These are phyloP conservation scores for Dictyostelium purpureum DNA, from an alignment of 78 protist genomes.

Conservation along the genomic window DNA sequence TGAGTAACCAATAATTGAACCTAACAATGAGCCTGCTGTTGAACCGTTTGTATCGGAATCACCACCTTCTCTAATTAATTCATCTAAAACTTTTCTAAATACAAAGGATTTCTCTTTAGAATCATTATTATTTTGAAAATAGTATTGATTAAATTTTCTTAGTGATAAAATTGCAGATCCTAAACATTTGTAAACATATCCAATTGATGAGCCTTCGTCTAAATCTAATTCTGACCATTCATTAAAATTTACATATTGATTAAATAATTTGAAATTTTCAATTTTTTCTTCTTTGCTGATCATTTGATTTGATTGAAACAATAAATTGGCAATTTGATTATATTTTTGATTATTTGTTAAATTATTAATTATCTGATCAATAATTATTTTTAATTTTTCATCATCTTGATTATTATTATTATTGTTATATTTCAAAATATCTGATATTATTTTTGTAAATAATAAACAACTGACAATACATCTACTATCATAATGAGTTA, in stretches of 20 bases:
- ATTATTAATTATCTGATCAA: not conserved
- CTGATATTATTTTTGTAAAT: not conserved
- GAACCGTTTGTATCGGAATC: constrained; percentile 83
- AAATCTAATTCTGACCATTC: constrained; percentile 63
- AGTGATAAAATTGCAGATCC: constrained; percentile 61
- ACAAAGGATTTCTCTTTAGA: not conserved
- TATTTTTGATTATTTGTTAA: not conserved
- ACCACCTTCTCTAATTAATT: constrained; percentile 70
- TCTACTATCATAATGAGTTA: constrained; percentile 64
- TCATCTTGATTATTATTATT: not conserved
- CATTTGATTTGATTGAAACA: not conserved
- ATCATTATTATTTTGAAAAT: not conserved
- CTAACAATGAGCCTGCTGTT: constrained; percentile 79
- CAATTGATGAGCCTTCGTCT: constrained; percentile 51
- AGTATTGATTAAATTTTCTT: constrained; percentile 28
- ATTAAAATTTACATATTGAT: not conserved
- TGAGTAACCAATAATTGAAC: constrained; percentile 63
- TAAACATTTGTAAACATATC: constrained; percentile 79
- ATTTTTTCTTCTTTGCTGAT: not conserved
- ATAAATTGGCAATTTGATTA: not conserved
- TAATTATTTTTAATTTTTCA: not conserved
- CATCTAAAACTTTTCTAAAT: constrained; percentile 50
- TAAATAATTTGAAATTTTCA: not conserved
- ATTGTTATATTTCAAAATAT: not conserved
- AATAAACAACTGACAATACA: constrained; percentile 13